These are phyloP conservation scores for Haplosporangium gracile DNA, from an alignment of 192 early-diverging fungal species.

Conservation along the genomic window DNA sequence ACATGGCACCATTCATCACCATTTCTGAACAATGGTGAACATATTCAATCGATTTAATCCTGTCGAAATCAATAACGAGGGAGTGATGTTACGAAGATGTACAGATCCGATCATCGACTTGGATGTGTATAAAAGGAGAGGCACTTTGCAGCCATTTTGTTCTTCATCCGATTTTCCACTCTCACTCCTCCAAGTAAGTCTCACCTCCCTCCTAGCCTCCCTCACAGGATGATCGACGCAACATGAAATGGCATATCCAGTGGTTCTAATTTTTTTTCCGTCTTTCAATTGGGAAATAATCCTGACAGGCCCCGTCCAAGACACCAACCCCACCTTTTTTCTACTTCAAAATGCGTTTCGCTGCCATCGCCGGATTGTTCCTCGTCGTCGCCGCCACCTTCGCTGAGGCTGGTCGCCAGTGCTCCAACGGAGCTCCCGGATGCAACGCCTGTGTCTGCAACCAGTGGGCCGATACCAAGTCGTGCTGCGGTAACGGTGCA, in stretches of 20 bases:
- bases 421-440: slow-evolving; percentile 18
- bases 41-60: no score
- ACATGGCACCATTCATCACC: no score
- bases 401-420: slow-evolving; percentile 20
- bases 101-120: no score
- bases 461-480: slow-evolving; percentile 15
- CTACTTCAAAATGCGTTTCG: slow-evolving; percentile 25
- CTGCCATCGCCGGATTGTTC: slow-evolving; percentile 15
- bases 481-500: background rate
- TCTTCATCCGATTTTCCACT: no score
- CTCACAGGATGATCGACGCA: background rate
- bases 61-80: no score
- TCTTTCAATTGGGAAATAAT: slow-evolving; percentile 6
- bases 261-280: slow-evolving; percentile 10
- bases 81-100: no score
- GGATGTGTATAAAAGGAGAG: no score
- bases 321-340: slow-evolving; percentile 3
- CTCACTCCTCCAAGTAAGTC: background rate
- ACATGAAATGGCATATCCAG: slow-evolving; percentile 7
- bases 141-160: no score
- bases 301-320: slow-evolving; percentile 4
- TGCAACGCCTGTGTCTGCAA: slow-evolving; percentile 29
- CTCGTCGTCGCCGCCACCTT: slow-evolving; percentile 2
- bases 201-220: no score
- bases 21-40: no score